Evolutionary conservation across 179 eudicot species (phyloP).

Genomic region (Pouteria campechiana): DNA sequence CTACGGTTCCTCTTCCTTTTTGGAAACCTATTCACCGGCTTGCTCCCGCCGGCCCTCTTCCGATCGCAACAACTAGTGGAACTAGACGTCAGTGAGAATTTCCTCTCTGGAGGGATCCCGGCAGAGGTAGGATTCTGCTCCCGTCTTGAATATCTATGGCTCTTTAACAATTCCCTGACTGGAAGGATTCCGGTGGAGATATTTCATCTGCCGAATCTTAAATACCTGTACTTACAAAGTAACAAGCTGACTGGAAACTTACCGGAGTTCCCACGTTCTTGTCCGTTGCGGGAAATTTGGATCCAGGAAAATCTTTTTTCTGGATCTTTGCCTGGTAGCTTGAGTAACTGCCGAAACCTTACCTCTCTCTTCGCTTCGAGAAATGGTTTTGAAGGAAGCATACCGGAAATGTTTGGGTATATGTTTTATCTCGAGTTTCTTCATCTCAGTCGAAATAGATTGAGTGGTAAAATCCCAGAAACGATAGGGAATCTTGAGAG

Average conservation of each 20-base stretch:
- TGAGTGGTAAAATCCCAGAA: constrained; percentile 10
- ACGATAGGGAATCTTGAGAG: constrained; percentile 5
- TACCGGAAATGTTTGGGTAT: constrained; percentile 1
- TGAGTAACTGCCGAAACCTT: constrained; percentile 7
- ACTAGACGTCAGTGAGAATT: constrained; percentile 10
- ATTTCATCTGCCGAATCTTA: constrained; percentile 8
- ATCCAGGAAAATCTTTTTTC: constrained; percentile 7
- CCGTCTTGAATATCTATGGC: constrained; percentile 6
- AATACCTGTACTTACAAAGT: background rate
- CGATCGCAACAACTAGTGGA: background rate
- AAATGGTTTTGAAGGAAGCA: constrained; percentile 1
- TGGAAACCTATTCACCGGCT: constrained; percentile 2
- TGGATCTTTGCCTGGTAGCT: constrained; percentile 6
- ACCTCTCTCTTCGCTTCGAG: background rate
- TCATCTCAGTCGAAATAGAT: constrained; percentile 1
- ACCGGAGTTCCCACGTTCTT: constrained; percentile 8
- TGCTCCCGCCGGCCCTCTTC: constrained; percentile 8
- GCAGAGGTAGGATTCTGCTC: constrained; percentile 7
- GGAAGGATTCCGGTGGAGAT: constrained; percentile 8
- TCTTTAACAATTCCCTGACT: constrained; percentile 5
- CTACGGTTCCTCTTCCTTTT: background rate
- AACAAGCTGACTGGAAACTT: constrained; percentile 4
- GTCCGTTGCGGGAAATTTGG: constrained; percentile 4
- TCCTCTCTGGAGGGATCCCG: constrained; percentile 5
- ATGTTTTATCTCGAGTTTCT: constrained; percentile 3